Percentiles rank a stretch among this genome's conserved stretches.
These are phyloP conservation scores for Xylariales sp. DNA, from an alignment of 2,329 filamentous ascomycete species.

Conservation along the genomic window DNA sequence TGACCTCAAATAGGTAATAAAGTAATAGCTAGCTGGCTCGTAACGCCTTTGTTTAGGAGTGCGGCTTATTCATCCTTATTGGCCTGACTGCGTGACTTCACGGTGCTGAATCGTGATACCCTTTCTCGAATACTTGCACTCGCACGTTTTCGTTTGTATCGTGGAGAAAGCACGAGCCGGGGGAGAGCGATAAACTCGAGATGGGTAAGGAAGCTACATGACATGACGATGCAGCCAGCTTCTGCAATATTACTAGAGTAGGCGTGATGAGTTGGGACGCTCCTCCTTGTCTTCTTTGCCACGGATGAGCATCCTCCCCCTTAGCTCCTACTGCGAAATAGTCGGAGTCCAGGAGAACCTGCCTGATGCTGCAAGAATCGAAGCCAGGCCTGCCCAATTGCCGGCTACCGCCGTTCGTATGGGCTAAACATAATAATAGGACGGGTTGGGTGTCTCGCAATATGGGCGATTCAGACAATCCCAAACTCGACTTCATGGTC, in stretches of 20 bases:
- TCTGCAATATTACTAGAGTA: neutral
- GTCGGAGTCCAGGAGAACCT: neutral
- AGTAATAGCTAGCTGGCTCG: no score
- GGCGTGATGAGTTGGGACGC: neutral
- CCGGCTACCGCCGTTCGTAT: neutral
- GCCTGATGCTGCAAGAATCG: neutral
- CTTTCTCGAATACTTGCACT: no score
- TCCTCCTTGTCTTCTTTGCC: neutral
- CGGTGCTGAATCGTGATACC: no score
- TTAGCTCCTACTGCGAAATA: neutral
- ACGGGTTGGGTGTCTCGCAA: no score
- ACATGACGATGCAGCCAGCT: neutral
- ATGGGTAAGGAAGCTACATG: neutral
- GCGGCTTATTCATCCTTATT: no score
- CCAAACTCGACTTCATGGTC: constrained; percentile 9
- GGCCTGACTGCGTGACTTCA: no score
- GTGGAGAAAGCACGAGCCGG: no score
- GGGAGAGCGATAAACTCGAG: no score
- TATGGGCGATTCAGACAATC: neutral
- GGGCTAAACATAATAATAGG: neutral
- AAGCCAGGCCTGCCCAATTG: constrained; percentile 15
- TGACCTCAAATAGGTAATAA: no score
- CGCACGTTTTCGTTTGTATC: no score
- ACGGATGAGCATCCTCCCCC: neutral
- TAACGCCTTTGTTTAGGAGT: no score